Percentiles rank a stretch among this genome's conserved stretches.
Evolutionary conservation across 768 basidiomycete species (phyloP).

Genomic region (Tricholoma terreum): DNA sequence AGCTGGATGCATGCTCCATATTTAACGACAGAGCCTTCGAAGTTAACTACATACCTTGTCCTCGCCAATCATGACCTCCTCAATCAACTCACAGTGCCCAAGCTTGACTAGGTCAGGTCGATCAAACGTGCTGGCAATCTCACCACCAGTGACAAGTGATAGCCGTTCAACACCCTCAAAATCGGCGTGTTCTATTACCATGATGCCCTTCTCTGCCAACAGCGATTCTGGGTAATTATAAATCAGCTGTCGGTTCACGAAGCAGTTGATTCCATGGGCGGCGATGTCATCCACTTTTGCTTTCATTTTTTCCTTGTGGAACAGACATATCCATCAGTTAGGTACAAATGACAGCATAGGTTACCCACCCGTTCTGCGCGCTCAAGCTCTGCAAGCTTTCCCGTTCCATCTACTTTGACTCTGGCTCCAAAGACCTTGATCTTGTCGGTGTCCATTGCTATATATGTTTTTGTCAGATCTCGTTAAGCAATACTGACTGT

Average conservation of each 20-base stretch:
- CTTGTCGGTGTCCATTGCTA: slow-evolving; percentile 99
- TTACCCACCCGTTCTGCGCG: slow-evolving; percentile 79
- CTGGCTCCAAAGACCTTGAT: slow-evolving; percentile 99
- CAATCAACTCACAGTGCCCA: slow-evolving; percentile 90
- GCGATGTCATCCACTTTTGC: slow-evolving; percentile 95
- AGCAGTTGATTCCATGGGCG: slow-evolving; percentile 91
- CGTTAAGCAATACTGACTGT: too few species aligned
- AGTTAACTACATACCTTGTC: slow-evolving; percentile 68
- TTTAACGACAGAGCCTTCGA: not conserved
- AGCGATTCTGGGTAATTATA: slow-evolving; percentile 99
- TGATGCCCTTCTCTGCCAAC: slow-evolving; percentile 90
- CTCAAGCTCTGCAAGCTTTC: slow-evolving; percentile 97
- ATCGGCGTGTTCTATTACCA: slow-evolving; percentile 97
- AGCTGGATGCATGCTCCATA: slow-evolving; percentile 49
- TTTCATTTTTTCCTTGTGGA: slow-evolving; percentile 97
- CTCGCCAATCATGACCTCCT: slow-evolving; percentile 99
- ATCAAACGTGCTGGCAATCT: slow-evolving; percentile 95
- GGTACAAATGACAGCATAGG: not conserved
- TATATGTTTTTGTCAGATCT: not conserved
- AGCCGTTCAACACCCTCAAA: slow-evolving; percentile 98
- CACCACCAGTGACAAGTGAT: slow-evolving; percentile 95
- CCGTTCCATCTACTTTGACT: slow-evolving; percentile 92
- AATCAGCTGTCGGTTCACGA: slow-evolving; percentile 97
- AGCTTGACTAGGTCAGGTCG: slow-evolving; percentile 89
- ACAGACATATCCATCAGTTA: not conserved